Evolutionary conservation across 257 asterid species (phyloP).

Genomic region (Solanum ossicruentum): DNA sequence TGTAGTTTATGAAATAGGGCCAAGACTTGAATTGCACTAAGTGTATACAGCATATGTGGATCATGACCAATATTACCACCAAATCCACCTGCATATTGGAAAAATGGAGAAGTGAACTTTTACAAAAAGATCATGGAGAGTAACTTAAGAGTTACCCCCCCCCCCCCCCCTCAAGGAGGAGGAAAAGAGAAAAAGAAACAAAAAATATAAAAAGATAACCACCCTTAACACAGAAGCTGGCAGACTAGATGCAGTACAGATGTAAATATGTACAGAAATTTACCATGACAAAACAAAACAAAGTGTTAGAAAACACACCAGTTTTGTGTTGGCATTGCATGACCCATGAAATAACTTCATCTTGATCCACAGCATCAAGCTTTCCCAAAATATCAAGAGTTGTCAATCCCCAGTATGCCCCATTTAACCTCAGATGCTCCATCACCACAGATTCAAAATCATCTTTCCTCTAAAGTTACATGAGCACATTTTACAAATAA

Average conservation of each 20-base stretch:
- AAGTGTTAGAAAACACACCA: conserved; percentile 37
- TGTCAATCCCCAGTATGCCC: conserved; percentile 96
- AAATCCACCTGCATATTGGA: conserved; percentile 57
- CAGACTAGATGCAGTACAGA: not conserved
- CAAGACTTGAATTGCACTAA: conserved; percentile 86
- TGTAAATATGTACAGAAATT: not conserved
- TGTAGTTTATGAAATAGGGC: conserved; percentile 75
- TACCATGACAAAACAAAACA: not conserved
- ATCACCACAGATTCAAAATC: conserved; percentile 67
- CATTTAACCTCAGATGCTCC: conserved; percentile 86
- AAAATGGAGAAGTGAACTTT: not conserved
- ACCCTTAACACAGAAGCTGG: not conserved
- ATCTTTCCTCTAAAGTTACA: conserved; percentile 49
- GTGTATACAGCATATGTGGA: conserved; percentile 75
- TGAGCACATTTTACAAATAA: not conserved
- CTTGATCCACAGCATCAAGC: conserved; percentile 61
- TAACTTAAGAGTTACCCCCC: not conserved
- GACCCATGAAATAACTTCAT: conserved; percentile 74
- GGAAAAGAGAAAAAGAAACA: not conserved
- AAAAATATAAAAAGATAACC: not conserved
- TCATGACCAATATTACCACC: conserved; percentile 95
- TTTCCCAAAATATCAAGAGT: conserved; percentile 73
- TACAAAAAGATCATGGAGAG: not conserved
- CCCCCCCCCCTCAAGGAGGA: not conserved
- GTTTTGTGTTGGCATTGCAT: conserved; percentile 89